phyloP scores from a whole-genome alignment of 768 basidiomycete species.

The Dioszegia crocea region DNA sequence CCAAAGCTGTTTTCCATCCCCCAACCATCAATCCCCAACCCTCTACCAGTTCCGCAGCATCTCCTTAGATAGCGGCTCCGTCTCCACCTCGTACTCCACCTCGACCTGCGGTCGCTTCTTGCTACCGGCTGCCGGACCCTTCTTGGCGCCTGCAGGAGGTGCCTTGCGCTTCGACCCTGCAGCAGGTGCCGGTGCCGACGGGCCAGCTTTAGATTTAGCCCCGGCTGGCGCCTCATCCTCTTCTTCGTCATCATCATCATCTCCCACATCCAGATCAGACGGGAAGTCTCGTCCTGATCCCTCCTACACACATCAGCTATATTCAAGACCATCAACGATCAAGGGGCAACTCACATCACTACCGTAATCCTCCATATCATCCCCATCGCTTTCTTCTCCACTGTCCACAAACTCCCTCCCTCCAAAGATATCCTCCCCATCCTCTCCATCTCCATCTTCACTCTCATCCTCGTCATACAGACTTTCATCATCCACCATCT shows the following conservation, averaged over 20 bases:
- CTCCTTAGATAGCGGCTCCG: constrained; percentile 56
- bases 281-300: constrained; percentile 39
- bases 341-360: constrained; percentile 14
- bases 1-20: background rate
- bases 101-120: constrained; percentile 64
- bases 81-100: constrained; percentile 94
- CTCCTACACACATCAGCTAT: constrained; percentile 24
- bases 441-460: constrained; percentile 59
- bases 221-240: constrained; percentile 55
- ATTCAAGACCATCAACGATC: background rate
- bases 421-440: constrained; percentile 32
- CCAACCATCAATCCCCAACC: background rate
- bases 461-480: constrained; percentile 68
- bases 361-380: constrained; percentile 13
- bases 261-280: constrained; percentile 44
- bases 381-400: constrained; percentile 3
- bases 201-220: constrained; percentile 47
- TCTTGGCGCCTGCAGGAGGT: constrained; percentile 25
- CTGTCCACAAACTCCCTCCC: constrained; percentile 7
- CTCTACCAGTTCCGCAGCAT: constrained; percentile 50
- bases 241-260: constrained; percentile 53
- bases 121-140: constrained; percentile 2
- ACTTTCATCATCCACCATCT: constrained; percentile 57
- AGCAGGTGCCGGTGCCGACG: constrained; percentile 51
- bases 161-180: constrained; percentile 44